Percentiles rank a stretch among this genome's conserved stretches.
phyloP scores from a whole-genome alignment of 2,329 filamentous ascomycete species.

The Tolypocladium ophioglossoides region DNA sequence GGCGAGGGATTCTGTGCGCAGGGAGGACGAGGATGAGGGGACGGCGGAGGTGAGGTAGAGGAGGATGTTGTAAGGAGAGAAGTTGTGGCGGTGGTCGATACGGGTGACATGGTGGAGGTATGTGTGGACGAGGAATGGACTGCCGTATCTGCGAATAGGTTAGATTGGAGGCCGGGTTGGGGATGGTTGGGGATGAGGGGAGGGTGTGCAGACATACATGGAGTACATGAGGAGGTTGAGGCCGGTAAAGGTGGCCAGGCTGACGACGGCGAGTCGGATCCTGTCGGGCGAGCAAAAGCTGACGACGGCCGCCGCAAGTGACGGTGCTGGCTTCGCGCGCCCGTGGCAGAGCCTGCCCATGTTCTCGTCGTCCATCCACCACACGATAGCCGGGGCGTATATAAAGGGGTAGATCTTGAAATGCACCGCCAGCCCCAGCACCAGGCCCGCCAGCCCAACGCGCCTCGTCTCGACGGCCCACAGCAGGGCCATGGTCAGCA shows the following conservation, averaged over 20 bases:
- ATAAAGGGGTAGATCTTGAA: constrained; percentile 99
- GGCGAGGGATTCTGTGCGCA: constrained; percentile 64
- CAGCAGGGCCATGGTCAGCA: constrained; percentile 70
- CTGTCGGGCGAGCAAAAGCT: constrained; percentile 44
- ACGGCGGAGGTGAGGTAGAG: constrained; percentile 75
- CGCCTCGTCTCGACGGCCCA: constrained; percentile 64
- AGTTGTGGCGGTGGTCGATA: constrained; percentile 96
- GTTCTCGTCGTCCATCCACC: constrained; percentile 61
- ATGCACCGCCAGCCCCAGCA: constrained; percentile 80
- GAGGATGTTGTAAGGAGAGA: constrained; percentile 89
- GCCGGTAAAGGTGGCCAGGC: constrained; percentile 59
- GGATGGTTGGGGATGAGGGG: background rate
- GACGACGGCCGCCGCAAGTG: constrained; percentile 12
- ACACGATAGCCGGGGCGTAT: constrained; percentile 72
- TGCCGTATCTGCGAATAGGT: constrained; percentile 52
- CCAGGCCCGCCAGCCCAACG: constrained; percentile 55
- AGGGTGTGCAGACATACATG: constrained; percentile 37
- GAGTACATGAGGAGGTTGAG: constrained; percentile 74
- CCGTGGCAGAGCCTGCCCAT: constrained; percentile 18
- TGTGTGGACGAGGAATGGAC: constrained; percentile 76
- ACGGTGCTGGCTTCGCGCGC: constrained; percentile 4
- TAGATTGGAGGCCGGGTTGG: background rate
- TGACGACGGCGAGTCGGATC: constrained; percentile 48
- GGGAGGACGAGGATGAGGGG: constrained; percentile 24
- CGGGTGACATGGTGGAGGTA: constrained; percentile 88